Base-by-base conservation (phyloP, 345 rosid species). In the Excoecaria cochinchinensis region DNA sequence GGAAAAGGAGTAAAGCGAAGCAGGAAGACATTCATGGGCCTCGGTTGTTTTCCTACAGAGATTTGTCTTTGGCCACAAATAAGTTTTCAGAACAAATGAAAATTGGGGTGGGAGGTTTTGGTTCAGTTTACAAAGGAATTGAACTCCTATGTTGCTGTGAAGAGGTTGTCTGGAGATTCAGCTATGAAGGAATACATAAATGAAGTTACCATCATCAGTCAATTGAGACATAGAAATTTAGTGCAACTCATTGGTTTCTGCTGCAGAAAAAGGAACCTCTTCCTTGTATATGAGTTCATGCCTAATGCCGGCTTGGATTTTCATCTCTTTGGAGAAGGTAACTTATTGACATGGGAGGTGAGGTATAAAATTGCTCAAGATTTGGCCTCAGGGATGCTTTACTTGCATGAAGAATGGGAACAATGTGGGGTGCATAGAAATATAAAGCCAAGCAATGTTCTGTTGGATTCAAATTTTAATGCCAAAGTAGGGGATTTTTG, bases 401-500 rank as follows among this genome's bases (percentile, higher is more conserved):
- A 50, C 13, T 56, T 69, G 19, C 72, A 69, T 25, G 72, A 69
- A 48, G 71, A 50, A 69, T 50, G 74, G 50, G 63, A 55, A 11
- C 31, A 55, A 38, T 39, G 63, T 39, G 74, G 55, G 17, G 50
- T 70, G 38, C 74, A 70, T 19, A 56, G 74, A 55, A 58, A 70
- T 55, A 55, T 70, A 12, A 55, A 70, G 16, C 38, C 74, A n/a
- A 70, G 62, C 50, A 55, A 70, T 40, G 50, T 70, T 15, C 39
- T 70, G 63, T n/a, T 70, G 51, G 74, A 70, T 40, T 70, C 50
- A 70, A 39, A 55, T 19, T 70, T 53, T 47, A 70, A 56, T 39
- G 62, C 62, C 0, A 70, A 70, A 19, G 74, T 62, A 3, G 74
- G 74, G 9, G 74, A 56, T 39, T 70, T 60, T 3, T 83, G 85